These are phyloP conservation scores for Ophiocytium majus DNA, from an alignment of 352 stramenopile species.

Conservation along the genomic window DNA sequence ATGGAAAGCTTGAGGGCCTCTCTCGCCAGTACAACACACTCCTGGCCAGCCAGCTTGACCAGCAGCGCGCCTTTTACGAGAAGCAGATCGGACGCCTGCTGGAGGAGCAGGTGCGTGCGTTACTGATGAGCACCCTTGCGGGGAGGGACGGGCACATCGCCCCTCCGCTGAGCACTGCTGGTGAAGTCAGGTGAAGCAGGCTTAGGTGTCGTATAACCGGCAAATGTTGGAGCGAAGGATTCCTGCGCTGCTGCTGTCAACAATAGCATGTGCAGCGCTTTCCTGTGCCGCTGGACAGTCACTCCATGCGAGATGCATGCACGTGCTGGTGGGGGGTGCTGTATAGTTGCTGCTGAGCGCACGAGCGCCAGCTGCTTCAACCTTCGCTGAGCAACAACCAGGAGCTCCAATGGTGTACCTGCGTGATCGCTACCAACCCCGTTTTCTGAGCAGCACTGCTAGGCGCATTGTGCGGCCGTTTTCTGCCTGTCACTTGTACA, in stretches of 20 bases:
- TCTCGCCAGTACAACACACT: slow-evolving; percentile 92
- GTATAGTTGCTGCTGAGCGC: not conserved
- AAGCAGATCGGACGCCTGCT: slow-evolving; percentile 43
- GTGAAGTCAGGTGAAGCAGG: not conserved
- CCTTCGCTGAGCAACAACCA: no score
- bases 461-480: not conserved
- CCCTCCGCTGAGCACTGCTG: not conserved
- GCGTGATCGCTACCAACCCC: not conserved
- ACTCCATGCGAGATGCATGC: not conserved
- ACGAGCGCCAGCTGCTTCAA: no score
- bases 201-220: not conserved
- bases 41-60: slow-evolving; percentile 90
- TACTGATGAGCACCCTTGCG: not conserved
- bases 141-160: not conserved
- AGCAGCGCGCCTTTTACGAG: slow-evolving; percentile 71
- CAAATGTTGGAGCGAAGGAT: no score
- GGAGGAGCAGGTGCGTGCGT: slow-evolving; percentile 14
- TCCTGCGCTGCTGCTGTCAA: not conserved
- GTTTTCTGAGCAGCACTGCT: not conserved
- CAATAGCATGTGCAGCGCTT: not conserved
- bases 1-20: slow-evolving; percentile 91
- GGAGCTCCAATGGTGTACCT: not conserved
- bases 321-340: not conserved
- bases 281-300: not conserved
- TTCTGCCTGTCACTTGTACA: not conserved